phyloP scores from a whole-genome alignment of 139 green algal species.

The Diplosphaera chodatii region DNA sequence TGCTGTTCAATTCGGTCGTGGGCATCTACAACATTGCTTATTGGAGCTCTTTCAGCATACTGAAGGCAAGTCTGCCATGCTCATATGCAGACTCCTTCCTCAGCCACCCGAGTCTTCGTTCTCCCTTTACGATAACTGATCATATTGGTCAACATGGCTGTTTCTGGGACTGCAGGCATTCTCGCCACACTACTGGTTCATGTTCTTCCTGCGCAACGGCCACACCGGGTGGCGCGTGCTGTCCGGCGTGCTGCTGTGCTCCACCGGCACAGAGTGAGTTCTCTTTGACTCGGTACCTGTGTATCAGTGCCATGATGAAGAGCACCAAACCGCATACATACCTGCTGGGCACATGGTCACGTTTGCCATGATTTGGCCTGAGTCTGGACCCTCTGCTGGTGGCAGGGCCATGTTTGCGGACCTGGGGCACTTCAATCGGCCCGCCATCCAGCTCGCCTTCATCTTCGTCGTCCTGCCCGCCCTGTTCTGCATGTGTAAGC shows the following conservation, averaged over 20 bases:
- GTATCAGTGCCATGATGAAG: too few relatives aligned
- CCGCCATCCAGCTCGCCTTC: background rate
- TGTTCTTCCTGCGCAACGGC: conserved; percentile 9
- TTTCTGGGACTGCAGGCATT: conserved; percentile 6
- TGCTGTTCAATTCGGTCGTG: conserved; percentile 21
- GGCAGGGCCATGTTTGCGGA: too few relatives aligned
- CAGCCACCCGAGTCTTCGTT: too few relatives aligned
- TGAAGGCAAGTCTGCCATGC: background rate
- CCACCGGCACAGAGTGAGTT: conserved; percentile 27
- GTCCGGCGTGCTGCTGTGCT: conserved; percentile 29
- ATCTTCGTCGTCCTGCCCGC: background rate
- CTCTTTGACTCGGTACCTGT: background rate
- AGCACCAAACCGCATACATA: too few relatives aligned
- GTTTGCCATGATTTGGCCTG: too few relatives aligned
- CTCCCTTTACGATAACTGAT: too few relatives aligned
- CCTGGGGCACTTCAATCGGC: background rate
- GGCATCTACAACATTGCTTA: conserved; percentile 22
- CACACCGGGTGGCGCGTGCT: conserved; percentile 20
- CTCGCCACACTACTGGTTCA: conserved; percentile 9
- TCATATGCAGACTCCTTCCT: background rate
- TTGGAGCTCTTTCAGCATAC: background rate
- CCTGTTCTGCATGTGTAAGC: background rate
- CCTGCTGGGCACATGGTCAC: background rate
- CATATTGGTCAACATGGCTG: too few relatives aligned
- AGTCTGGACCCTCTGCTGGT: background rate